Base-by-base conservation (phyloP, 495 filamentous ascomycete species). In the Xylaria acuta region DNA sequence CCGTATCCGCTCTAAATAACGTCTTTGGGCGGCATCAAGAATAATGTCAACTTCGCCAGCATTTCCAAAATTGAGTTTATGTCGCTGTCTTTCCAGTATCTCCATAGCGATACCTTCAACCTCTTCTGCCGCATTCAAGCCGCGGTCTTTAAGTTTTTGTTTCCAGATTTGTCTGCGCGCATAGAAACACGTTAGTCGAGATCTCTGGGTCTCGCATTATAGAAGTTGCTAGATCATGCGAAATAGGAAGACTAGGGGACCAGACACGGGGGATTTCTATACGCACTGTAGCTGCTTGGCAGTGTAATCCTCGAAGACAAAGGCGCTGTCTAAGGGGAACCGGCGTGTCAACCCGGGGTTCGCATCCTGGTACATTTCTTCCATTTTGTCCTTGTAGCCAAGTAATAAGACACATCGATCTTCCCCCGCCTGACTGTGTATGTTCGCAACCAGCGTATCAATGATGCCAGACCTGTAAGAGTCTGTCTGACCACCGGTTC, bases 321-420 rank as follows among this genome's bases (percentile, higher is more conserved):
- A 47, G 16, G 45, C 90, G 8, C 81, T 76, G 0, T 84, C 82
- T 0, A 93, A 78, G 0, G 89, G 88, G 70, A 96, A 95, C 9
- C 93, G 84, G 45, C 92, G 86, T 2, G 77, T 80, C 0, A 96
- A 83, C 0, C 93, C 93, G 1, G 91, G 91, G 71, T 96, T 96
- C 67, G 89, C 88, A 70, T 91, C 90, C 59, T 89, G 90, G 72
- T 95, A 92, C 92, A 95, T 94, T 0, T 83, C 76, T 62, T 86
- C 82, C 86, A 96, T 92, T 74, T 92, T 80, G 18, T 92, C 87
- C 73, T 92, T 85, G 80, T 96, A 96, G 0, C 92, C 93, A 3
- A 94, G 82, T 0, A 95, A 82, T 0, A 96, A 80, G 3, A 95
- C 88, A 70, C 92, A 95, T 9, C 90, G 86, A 78, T 96, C 92